A percentile compares a stretch with the other conserved stretches of the same genome.
phyloP scores from a whole-genome alignment of 1,139 yeast genomes.

The Scheffersomyces titani region DNA sequence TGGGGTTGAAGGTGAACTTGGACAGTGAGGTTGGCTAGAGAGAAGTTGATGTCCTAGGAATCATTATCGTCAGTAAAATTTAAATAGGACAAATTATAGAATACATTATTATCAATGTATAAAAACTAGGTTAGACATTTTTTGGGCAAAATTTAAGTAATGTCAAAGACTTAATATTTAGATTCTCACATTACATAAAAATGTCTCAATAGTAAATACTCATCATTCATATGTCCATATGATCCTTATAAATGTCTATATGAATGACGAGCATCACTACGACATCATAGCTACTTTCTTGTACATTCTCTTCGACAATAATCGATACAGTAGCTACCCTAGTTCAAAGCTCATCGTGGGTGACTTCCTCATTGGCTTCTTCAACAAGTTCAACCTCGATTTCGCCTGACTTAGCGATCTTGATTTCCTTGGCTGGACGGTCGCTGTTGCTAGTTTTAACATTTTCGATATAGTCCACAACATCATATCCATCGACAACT shows the following conservation, averaged over 20 bases:
- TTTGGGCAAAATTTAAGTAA: too few relatives aligned
- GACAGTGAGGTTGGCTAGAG: constrained; percentile 8
- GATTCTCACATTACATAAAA: too few relatives aligned
- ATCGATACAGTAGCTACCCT: not conserved
- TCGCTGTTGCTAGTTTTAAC: constrained; percentile 52
- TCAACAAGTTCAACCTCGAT: constrained; percentile 25
- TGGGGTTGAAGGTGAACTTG: constrained; percentile 30
- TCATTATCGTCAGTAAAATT: not conserved
- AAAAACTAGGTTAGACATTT: too few relatives aligned
- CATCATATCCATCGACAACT: constrained; percentile 67
- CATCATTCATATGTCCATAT: too few relatives aligned
- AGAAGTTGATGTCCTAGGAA: not conserved
- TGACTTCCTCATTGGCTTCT: constrained; percentile 9
- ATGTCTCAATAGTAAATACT: too few relatives aligned
- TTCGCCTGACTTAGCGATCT: constrained; percentile 51
- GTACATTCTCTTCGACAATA: not conserved
- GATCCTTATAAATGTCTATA: too few relatives aligned
- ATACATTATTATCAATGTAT: too few relatives aligned
- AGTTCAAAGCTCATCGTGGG: constrained; percentile 28
- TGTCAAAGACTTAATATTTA: too few relatives aligned
- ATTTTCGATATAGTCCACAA: constrained; percentile 55
- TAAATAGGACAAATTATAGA: too few relatives aligned
- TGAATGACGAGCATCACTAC: not conserved
- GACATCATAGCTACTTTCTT: not conserved
- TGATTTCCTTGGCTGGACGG: constrained; percentile 54